Base-by-base conservation (phyloP, 768 basidiomycete species). In the Boletus rufocinnamomeus region DNA sequence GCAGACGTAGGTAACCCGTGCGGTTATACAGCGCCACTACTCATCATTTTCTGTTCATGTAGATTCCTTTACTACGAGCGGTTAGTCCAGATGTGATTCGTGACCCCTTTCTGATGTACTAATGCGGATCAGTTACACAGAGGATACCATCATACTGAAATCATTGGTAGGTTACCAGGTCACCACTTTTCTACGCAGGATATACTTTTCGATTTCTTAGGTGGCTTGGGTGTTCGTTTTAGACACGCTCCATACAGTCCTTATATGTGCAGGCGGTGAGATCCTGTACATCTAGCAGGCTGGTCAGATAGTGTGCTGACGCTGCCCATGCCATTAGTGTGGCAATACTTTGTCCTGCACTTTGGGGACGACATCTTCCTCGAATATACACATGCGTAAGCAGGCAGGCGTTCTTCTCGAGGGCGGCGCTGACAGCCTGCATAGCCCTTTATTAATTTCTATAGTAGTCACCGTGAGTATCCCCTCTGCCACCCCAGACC, bases 21-120 rank as follows among this genome's bases (percentile, higher is more conserved):
- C 35, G 13, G 48, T 30, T 47, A 46, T 43, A 21, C 16, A 30
- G 25, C 4, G 16, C 25, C 28, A 27, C 7, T 59, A 8, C 21
- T 47, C 6, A 52, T 50, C 38, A 21, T 17, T 23, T 50, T n/a
- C 21, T 44, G 30, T 40, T 32, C n/a, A 13, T 38, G 23, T 40
- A 68, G 68, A 16, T 67, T 69, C 44, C 57, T 69, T 25, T 68
- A 69, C 58, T 68, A 70, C 25, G 68, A 67, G 27, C 59, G 38
- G 63, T 68, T 28, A 40, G 68, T 69, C 32, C 21, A 28, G 47
- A n/a, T 32, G 1, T 19, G 51, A 50, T 32, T 50, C 25, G 9
- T 10, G 2, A 21, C 23, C 25, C 19, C 10, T 46, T 3, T 19
- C 16, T 43, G 45, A 52, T 23, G 21, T 57, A 46, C 37, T 61